phyloP scores from a whole-genome alignment of 495 filamentous ascomycete genomes.

The Penicillium pancosmium region DNA sequence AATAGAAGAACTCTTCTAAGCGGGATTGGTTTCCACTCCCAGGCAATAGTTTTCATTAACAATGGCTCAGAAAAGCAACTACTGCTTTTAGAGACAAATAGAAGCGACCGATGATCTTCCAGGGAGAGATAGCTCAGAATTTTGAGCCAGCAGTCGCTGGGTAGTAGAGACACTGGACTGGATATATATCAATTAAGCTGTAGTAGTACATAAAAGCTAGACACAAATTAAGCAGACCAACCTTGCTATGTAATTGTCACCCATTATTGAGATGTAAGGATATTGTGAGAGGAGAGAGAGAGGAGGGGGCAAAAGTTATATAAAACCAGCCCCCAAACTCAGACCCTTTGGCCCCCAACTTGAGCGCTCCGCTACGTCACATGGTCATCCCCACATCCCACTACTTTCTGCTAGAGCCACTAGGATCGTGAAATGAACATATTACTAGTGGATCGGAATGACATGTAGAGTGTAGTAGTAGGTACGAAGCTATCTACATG shows the following conservation, averaged over 20 bases:
- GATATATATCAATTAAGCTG: background rate
- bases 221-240: slow-evolving; percentile 3
- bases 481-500: no score
- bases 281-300: no score
- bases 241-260: background rate
- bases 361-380: no score
- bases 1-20: slow-evolving; percentile 9
- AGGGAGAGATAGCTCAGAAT: slow-evolving; percentile 5
- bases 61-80: slow-evolving; percentile 7
- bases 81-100: slow-evolving; percentile 11
- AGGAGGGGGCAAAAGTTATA: no score
- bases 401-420: no score
- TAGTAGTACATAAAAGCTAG: slow-evolving; percentile 6
- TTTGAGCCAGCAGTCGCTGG: slow-evolving; percentile 13
- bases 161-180: slow-evolving; percentile 1
- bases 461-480: no score
- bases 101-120: slow-evolving; percentile 12
- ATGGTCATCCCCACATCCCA: no score
- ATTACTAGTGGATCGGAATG: no score
- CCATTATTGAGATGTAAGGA: no score
- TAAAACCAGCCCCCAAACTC: no score
- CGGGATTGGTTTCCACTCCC: slow-evolving; percentile 13
- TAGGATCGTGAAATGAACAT: no score
- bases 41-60: slow-evolving; percentile 3
- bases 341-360: no score